phyloP scores from a whole-genome alignment of 1,284 basidiomycete species.

The Melampsora larici-populina region DNA sequence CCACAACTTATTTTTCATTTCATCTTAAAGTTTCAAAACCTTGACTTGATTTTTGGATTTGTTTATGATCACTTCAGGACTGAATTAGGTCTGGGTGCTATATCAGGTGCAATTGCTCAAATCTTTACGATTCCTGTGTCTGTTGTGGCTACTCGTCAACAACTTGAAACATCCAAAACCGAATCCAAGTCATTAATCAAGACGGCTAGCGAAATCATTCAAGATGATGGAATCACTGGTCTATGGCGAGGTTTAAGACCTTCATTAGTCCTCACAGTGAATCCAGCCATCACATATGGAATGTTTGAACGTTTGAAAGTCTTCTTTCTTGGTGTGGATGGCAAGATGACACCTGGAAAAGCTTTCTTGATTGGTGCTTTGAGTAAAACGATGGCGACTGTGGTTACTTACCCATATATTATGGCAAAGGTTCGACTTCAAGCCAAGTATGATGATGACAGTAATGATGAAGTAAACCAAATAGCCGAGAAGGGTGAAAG shows the following conservation, averaged over 20 bases:
- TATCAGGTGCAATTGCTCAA: conserved; percentile 90
- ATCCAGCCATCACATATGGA: conserved; percentile 98
- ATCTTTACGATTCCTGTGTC: conserved; percentile 98
- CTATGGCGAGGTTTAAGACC: conserved; percentile 94
- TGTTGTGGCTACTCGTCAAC: conserved; percentile 96
- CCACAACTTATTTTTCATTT: background rate
- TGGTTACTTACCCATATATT: conserved; percentile 67
- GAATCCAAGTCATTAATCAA: conserved; percentile 61
- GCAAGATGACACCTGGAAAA: conserved; percentile 72
- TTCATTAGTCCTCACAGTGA: conserved; percentile 81
- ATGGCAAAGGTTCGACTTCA: conserved; percentile 98
- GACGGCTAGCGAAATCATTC: conserved; percentile 80
- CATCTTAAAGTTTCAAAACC: background rate
- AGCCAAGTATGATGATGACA: conserved; percentile 57
- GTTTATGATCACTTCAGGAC: conserved; percentile 53
- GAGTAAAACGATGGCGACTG: conserved; percentile 91
- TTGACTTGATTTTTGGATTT: background rate
- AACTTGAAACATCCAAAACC: conserved; percentile 69
- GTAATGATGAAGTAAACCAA: conserved; percentile 45
- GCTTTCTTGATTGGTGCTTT: conserved; percentile 85
- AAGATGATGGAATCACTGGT: conserved; percentile 85
- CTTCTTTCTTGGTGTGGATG: conserved; percentile 55
- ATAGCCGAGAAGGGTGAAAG: conserved; percentile 22
- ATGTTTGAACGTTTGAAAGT: conserved; percentile 87
- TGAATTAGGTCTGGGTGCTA: conserved; percentile 81